Evolutionary conservation across 805 yeast genomes (phyloP).

Genomic region (Nakazawaea sp.): DNA sequence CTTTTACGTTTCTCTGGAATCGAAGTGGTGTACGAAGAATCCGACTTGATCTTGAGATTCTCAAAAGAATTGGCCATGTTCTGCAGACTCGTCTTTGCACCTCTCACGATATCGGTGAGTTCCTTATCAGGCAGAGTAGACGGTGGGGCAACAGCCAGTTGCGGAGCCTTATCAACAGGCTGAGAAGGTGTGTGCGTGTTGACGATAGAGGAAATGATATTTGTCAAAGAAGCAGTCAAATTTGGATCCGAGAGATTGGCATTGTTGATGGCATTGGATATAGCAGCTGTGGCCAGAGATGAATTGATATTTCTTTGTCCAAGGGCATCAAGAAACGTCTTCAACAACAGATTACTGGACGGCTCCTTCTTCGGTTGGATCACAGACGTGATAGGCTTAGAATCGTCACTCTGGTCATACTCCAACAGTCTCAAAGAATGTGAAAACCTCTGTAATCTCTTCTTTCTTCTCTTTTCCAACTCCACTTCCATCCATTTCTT

Average conservation of each 20-base stretch:
- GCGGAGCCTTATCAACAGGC: no score
- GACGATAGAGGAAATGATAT: background rate
- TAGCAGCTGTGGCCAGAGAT: slow-evolving; percentile 31
- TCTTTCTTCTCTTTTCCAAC: slow-evolving; percentile 57
- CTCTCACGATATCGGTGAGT: slow-evolving; percentile 15
- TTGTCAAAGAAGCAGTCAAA: slow-evolving; percentile 11
- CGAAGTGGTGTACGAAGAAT: slow-evolving; percentile 1
- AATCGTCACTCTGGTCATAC: slow-evolving; percentile 13
- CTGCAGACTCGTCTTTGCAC: no score
- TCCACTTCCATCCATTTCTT: slow-evolving; percentile 70
- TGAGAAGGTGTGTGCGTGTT: no score
- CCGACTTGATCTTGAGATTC: no score
- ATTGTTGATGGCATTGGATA: slow-evolving; percentile 22
- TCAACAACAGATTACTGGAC: slow-evolving; percentile 10
- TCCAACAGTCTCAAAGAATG: slow-evolving; percentile 11
- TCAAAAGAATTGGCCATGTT: no score
- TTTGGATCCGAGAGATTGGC: slow-evolving; percentile 18
- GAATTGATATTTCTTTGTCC: slow-evolving; percentile 6
- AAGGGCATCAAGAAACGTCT: background rate
- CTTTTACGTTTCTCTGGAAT: no score
- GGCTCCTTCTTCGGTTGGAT: slow-evolving; percentile 16
- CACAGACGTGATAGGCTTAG: slow-evolving; percentile 12
- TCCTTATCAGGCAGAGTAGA: slow-evolving; percentile 16
- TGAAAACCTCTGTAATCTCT: slow-evolving; percentile 43
- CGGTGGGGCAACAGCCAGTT: slow-evolving; percentile 17